A percentile compares a stretch with the other conserved stretches of the same genome.
Conservation (phyloP, 345 rosid genomes). For the Lagerstroemia speciosa region DNA sequence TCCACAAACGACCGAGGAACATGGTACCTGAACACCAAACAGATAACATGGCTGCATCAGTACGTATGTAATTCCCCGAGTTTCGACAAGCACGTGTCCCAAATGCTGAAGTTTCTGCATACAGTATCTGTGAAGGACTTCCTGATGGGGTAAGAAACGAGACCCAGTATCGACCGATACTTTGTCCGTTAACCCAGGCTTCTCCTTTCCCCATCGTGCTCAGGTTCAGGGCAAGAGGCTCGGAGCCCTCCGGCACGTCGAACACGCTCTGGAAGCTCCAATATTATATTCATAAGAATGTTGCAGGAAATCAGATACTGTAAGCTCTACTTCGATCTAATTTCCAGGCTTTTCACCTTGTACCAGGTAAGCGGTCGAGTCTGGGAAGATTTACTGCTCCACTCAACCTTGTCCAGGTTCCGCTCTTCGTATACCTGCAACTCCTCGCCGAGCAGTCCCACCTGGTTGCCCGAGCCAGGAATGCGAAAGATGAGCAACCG, state of each 20-base stretch:
- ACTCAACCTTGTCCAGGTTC: conserved; percentile 29
- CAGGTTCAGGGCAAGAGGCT: conserved; percentile 51
- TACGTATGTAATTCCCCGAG: background rate
- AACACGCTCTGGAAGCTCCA: conserved; percentile 33
- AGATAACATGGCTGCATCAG: background rate
- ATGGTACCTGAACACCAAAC: conserved; percentile 40
- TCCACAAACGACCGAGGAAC: conserved; percentile 68
- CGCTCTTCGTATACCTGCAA: conserved; percentile 29
- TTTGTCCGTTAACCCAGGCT: conserved; percentile 73
- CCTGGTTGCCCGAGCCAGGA: conserved; percentile 20
- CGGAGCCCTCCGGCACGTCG: conserved; percentile 45
- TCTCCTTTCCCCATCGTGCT: conserved; percentile 82
- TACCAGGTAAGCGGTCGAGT: conserved; percentile 64
- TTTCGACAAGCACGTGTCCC: background rate
- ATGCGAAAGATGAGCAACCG: background rate
- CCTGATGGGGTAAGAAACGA: conserved; percentile 55
- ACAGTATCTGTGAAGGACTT: conserved; percentile 59
- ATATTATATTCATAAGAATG: background rate
- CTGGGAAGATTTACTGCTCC: conserved; percentile 35
- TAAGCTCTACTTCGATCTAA: background rate
- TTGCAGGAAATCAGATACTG: background rate
- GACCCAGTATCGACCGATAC: conserved; percentile 85
- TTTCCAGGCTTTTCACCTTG: conserved; percentile 42
- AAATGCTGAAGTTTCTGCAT: conserved; percentile 10
- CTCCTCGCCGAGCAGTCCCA: conserved; percentile 64